Conservation (phyloP, 176 grass and related monocot genomes). For the Typha latifolia region DNA sequence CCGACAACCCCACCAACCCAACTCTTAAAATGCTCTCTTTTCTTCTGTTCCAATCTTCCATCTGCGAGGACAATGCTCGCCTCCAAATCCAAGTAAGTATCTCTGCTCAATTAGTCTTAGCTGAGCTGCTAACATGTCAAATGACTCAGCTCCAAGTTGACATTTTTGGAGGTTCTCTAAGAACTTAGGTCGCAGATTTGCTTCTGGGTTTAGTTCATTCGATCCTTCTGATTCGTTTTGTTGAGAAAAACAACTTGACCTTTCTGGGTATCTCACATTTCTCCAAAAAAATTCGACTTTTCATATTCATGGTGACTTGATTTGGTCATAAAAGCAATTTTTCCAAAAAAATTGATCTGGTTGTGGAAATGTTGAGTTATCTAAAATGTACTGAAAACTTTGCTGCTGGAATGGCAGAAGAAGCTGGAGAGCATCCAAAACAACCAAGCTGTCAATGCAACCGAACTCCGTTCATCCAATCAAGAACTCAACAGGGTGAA, state of each 20-base stretch:
- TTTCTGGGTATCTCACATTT: too few species aligned
- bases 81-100: constrained; percentile 51
- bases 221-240: not conserved
- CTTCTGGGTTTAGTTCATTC: not conserved
- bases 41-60: not conserved
- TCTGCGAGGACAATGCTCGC: constrained; percentile 31
- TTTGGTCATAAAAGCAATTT: too few species aligned
- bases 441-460: constrained; percentile 44
- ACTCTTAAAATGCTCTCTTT: too few species aligned
- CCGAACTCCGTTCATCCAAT: constrained; percentile 23
- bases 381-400: not conserved
- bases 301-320: not conserved
- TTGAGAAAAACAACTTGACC: too few species aligned
- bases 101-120: not conserved
- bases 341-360: not conserved
- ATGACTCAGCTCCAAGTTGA: not conserved
- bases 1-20: not conserved
- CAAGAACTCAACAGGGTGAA: constrained; percentile 45
- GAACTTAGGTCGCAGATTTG: not conserved
- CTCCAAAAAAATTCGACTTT: not conserved
- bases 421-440: constrained; percentile 31
- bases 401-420: constrained; percentile 32
- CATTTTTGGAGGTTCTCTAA: not conserved
- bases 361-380: not conserved
- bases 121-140: not conserved